Evolutionary conservation across 352 stramenopile genomes (phyloP), one percentile per base, ranked within the genome.

Genomic region (Thalassiosira exigua): DNA sequence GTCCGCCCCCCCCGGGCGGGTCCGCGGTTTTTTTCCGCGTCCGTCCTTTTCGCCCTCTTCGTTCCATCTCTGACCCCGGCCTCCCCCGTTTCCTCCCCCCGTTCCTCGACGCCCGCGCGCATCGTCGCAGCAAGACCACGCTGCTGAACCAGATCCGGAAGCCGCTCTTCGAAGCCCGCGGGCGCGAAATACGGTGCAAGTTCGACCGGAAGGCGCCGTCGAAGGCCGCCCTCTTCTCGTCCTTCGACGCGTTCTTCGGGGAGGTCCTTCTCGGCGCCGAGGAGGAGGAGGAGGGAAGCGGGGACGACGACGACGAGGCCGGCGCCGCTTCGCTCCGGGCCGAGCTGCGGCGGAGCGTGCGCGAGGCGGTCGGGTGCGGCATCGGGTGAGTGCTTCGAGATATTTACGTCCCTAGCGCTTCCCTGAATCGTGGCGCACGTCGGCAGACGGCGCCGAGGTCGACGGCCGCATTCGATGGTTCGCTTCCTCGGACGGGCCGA

Each of bases 41-140:
- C 36, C 14, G 36, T 44, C 7, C 36, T 44, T 44, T 44, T 44
- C 7, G 14, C 7, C 36, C 36, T 7, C 36, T 14, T 44, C 36
- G 7, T n/a, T n/a, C n/a, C n/a, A n/a, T n/a, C n/a, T n/a, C n/a
- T n/a, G n/a, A n/a, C n/a, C n/a, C n/a, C n/a, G n/a, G 36, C 36
- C 7, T 14, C 36, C 7, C 7, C 36, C 14, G 7, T 44, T 44
- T 44, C 14, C 36, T 44, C 36, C 7, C 36, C 7, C 14, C 7
- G 7, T 14, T 44, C 36, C 14, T 44, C 7, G 7, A 14, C 36
- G 7, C 14, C 36, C 36, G 7, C 36, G 36, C 14, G 7, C 36
- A 44, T n/a, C n/a, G n/a, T n/a, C n/a, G n/a, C n/a, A n/a, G 65
- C 24, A 77, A 77, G 30, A 69, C 68, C n/a, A 29, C 21, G 12